Base-by-base conservation (phyloP, 192 early-diverging fungal species). In the Umbelopsis vinacea region DNA sequence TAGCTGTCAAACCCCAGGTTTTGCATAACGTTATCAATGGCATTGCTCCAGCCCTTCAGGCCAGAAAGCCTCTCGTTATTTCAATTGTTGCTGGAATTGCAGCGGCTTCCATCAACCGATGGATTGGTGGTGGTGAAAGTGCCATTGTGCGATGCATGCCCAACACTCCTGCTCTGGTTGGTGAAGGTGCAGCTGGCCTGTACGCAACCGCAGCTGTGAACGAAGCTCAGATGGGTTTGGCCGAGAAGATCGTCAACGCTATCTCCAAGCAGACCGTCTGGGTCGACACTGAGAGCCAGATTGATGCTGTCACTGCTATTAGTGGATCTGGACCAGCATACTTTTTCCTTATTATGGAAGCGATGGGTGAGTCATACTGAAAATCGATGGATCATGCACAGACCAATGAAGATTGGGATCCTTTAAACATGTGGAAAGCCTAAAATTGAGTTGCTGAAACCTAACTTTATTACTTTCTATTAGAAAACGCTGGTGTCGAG, bases 251-350 rank as follows among this genome's bases (percentile, higher is more conserved):
- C 17, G 79, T 95, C 66, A 68, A 74, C 17, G 89, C 92, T 40
- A 89, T 98, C 46, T 91, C 93, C 47, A 93, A 92, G 78, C 77
- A 87, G 68, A 86, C 90, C n/a, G 88, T 89, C 53, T 98, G 94
- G 94, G 92, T 96, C 23, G 88, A 92, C 22, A 71, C 73, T 2
- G 95, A 98, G 71, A 45, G 52, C 0, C 80, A 91, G 46, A 88
- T 98, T 55, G 96, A 98, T 71, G 89, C 94, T 0, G 95, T 96
- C 40, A 95, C 94, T 1, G 93, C 89, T 4, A 80, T 96, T n/a
- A 92, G 90, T 63, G 94, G 96, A 3, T 92, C 91, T n/a, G 96
- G 96, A 5, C 96, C 96, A 4, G 96, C 96, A 3, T 98, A 98
- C 76, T 98, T 98, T 80, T 98, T 98, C 83, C 79, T 96, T 73